phyloP scores from a whole-genome alignment of 441 rosid species.

The Mallotus japonicus region DNA sequence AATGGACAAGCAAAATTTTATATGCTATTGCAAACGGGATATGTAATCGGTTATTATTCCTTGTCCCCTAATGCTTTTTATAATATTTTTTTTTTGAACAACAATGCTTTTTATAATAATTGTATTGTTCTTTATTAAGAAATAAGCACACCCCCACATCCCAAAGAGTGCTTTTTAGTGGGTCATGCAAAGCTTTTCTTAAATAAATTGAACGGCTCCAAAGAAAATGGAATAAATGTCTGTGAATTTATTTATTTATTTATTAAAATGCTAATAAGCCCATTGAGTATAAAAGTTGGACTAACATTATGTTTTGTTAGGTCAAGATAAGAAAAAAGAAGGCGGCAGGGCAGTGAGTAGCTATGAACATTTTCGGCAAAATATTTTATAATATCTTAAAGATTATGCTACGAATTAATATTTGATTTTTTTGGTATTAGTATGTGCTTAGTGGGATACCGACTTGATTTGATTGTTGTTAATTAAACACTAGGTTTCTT shows the following conservation, averaged over 20 bases:
- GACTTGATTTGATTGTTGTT: too few species aligned
- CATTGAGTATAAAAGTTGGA: constrained; percentile 11
- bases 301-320: constrained; percentile 22
- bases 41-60: background rate
- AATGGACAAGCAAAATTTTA: background rate
- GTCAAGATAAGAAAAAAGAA: constrained; percentile 21
- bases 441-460: too few species aligned
- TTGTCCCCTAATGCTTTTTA: constrained; percentile 7
- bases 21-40: background rate
- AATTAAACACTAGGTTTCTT: too few species aligned
- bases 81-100: too few species aligned
- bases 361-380: background rate
- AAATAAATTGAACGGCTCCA: constrained; percentile 34
- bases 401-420: background rate
- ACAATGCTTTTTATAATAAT: background rate
- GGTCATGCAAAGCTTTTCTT: constrained; percentile 15
- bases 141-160: background rate
- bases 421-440: background rate
- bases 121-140: background rate
- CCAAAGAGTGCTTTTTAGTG: too few species aligned
- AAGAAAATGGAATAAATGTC: constrained; percentile 33
- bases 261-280: background rate
- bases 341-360: background rate
- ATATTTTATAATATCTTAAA: constrained; percentile 23
- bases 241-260: background rate